Percentiles rank a stretch among this genome's conserved stretches.
Conservation (phyloP, 371 early-diverging fungal species). For the Umbelopsis sp. region DNA sequence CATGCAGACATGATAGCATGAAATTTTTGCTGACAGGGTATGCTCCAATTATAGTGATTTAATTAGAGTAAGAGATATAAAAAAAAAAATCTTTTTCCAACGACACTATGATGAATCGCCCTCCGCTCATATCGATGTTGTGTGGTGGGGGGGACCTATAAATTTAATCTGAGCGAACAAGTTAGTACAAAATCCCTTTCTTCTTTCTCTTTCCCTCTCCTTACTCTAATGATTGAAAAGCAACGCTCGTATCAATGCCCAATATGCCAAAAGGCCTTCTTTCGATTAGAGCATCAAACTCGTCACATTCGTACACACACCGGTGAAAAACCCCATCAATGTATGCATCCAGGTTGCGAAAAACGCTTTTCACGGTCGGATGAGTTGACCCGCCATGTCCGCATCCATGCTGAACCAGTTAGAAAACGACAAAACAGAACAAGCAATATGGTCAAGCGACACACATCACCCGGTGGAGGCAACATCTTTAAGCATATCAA, state of each 20-base stretch:
- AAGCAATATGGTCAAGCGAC: slow-evolving; percentile 14
- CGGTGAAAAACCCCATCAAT: slow-evolving; percentile 89
- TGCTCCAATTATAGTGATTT: too few relatives aligned
- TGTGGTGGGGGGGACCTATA: slow-evolving; percentile 7
- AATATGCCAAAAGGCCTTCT: slow-evolving; percentile 70
- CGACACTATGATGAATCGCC: background rate
- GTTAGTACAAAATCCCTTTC: slow-evolving; percentile 2
- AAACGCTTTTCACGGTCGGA: slow-evolving; percentile 91
- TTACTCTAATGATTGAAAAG: slow-evolving; percentile 24
- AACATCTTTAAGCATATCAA: slow-evolving; percentile 21
- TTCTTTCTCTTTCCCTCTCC: slow-evolving; percentile 16
- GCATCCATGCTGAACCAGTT: slow-evolving; percentile 66
- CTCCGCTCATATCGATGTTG: slow-evolving; percentile 19
- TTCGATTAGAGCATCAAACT: slow-evolving; percentile 80
- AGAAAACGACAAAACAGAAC: slow-evolving; percentile 31
- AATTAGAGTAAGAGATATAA: background rate
- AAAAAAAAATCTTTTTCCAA: slow-evolving; percentile 5
- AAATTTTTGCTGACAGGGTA: background rate
- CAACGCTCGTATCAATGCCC: slow-evolving; percentile 65
- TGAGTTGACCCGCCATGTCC: slow-evolving; percentile 85
- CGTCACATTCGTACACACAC: slow-evolving; percentile 92
- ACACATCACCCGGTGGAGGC: slow-evolving; percentile 1
- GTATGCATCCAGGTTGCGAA: slow-evolving; percentile 78
- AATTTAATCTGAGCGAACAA: slow-evolving; percentile 11
- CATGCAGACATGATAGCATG: background rate